Base-by-base conservation (phyloP, 2,329 filamentous ascomycete genomes). In the Botrytis medusae region DNA sequence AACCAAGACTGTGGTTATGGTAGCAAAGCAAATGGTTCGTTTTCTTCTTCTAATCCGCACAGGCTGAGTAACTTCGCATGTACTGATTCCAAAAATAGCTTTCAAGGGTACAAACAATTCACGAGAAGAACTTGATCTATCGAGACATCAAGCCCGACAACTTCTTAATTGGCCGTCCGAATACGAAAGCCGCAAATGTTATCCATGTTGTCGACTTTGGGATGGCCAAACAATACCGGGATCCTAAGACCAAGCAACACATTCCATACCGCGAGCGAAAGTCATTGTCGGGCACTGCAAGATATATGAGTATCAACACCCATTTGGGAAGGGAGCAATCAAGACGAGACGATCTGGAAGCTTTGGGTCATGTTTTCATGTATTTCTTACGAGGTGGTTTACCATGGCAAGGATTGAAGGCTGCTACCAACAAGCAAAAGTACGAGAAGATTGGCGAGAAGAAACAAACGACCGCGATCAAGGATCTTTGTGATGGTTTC, bases 361-460 rank as follows among this genome's bases (percentile, higher is more conserved):
- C 96, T 22, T 85, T 93, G 20, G 91, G 91, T 32, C 91, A 93
- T 80, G 90, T 93, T 59, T 92, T 92, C 82, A 90, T 93, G 86
- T 93, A 93, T 83, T 92, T 93, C 82, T 83, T 92, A 62, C 86
- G 90, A n/a, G 91, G 91, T 64, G 89, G 89, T 12, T 85, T 92
- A 72, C 90, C 91, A 51, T 93, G 91, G 90, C 90, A 93, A 81
- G 90, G 90, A 16, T 84, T 93, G 76, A 92, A 92, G 84, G 90
- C 90, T 82, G 90, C 90, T 44, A 92, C 90, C 64, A 92, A 92
- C 83, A 92, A 99, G 89, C 96, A 99, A 83, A 99, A 99, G 86
- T 99, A 99, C 82, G 96, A 99, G 85, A 98, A 98, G 88, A 99
- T 99, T 84, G 96, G 96, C 63, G 95, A 99, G 87, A 98, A 99